Base-by-base conservation (phyloP, 805 yeast species). In the Zygoascus bituminiphila region DNA sequence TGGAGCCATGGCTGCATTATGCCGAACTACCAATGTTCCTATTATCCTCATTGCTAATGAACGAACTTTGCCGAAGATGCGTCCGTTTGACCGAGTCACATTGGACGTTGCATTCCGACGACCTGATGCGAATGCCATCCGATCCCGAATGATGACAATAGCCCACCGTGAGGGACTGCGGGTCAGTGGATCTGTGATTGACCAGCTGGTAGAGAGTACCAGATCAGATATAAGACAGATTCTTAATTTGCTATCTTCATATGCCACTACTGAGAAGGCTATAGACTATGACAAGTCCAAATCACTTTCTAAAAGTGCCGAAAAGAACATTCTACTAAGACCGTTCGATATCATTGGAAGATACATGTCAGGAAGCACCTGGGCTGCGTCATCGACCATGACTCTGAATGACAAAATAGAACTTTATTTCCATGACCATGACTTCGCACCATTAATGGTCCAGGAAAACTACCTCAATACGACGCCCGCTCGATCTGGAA, bases 31-130 rank as follows among this genome's bases (percentile, higher is more conserved):
- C 0, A 75, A 80, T 40, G 86, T 91, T 57, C 98, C 99, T 14
- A 76, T 93, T 70, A 88, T 93, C 51, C 73, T 91, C 47, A 89
- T 93, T 53, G 91, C 98, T 70, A 93, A 93, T 67, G 99, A 93
- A 63, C 82, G 85, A 56, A 77, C 87, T 15, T 72, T 87, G 50
- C 98, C 96, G 0, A 93, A 93, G 61, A 91, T 93, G 98, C 76
- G 96, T 60, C 93, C 96, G 0, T 91, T 93, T 62, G 98, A 93
- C 63, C 74, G 84, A 53, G 84, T 79, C 15, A 79, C 93, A 4
- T 74, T 75, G 52, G 95, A 88, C 56, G 60, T 93, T 51, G 84
- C 84, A 26, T 93, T 93, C 70, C 75, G 95, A 66, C 76, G 98
- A 60, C 98, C 98, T 4, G 81, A 82, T 20, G 89, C 91, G 17